Evolutionary conservation across 352 stramenopile species (phyloP).

Genomic region (Phytophthora citrophthora): DNA sequence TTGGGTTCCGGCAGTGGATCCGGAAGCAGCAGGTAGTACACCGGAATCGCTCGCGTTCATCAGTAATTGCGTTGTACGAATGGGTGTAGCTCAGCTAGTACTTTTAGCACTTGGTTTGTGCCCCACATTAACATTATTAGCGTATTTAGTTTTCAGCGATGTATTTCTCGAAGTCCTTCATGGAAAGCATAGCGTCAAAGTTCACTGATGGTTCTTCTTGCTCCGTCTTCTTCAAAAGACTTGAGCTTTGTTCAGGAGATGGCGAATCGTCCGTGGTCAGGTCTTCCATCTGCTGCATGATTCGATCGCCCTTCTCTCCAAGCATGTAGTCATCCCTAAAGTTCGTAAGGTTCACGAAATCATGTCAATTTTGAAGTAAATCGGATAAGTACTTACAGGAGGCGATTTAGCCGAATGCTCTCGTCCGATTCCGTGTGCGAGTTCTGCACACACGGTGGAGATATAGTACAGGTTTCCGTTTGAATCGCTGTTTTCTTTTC

Average conservation of each 20-base stretch:
- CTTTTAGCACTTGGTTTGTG: conserved; percentile 38
- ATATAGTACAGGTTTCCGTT: neutral
- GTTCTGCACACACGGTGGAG: neutral
- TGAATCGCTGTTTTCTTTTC: neutral
- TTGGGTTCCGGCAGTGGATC: conserved; percentile 84
- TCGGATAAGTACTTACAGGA: conserved; percentile 32
- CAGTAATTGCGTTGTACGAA: conserved; percentile 58
- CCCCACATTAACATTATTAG: conserved; percentile 34
- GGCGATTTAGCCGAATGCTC: conserved; percentile 41
- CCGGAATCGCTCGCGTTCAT: conserved; percentile 73
- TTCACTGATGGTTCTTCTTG: conserved; percentile 12
- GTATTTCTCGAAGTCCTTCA: conserved; percentile 60
- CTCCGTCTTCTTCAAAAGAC: neutral
- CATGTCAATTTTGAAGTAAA: neutral
- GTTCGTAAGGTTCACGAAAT: no score
- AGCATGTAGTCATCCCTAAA: conserved; percentile 66
- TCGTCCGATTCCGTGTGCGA: neutral
- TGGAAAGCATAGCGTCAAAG: conserved; percentile 26
- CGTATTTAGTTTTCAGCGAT: conserved; percentile 54
- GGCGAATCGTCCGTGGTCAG: conserved; percentile 22
- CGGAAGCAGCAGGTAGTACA: conserved; percentile 86
- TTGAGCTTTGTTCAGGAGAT: neutral
- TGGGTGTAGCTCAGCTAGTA: conserved; percentile 60
- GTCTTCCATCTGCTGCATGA: conserved; percentile 63
- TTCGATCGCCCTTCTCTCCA: conserved; percentile 42